A percentile compares a stretch with the other conserved stretches of the same genome.
phyloP scores from a whole-genome alignment of 2,329 filamentous ascomycete genomes.

The Ophiostoma himal-ulmi region DNA sequence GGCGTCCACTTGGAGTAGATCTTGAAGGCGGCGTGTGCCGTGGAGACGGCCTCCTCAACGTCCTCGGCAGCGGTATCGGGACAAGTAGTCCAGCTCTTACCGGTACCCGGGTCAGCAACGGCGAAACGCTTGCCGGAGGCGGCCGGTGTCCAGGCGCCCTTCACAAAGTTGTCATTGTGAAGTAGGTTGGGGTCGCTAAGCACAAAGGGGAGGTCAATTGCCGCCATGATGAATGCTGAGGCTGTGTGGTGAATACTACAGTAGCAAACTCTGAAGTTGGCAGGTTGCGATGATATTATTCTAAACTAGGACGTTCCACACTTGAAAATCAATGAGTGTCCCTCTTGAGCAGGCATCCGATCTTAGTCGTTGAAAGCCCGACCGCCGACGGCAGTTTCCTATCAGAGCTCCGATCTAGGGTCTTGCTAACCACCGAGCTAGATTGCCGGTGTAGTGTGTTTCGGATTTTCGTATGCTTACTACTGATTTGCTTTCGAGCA shows the following conservation, averaged over 20 bases:
- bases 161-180: conserved; percentile 45
- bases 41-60: conserved; percentile 36
- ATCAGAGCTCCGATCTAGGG: conserved; percentile 8
- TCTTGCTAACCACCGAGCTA: background rate
- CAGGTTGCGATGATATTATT: background rate
- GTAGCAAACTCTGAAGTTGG: background rate
- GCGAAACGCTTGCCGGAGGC: conserved; percentile 45
- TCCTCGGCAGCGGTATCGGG: conserved; percentile 42
- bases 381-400: background rate
- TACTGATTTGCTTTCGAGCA: background rate
- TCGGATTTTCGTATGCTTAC: background rate
- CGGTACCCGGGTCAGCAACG: conserved; percentile 49
- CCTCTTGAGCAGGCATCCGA: background rate
- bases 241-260: background rate
- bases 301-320: background rate
- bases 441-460: background rate
- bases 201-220: conserved; percentile 34
- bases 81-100: conserved; percentile 45
- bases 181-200: conserved; percentile 45
- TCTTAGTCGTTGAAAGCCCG: background rate
- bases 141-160: conserved; percentile 43
- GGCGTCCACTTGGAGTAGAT: conserved; percentile 37
- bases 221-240: background rate
- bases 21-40: conserved; percentile 36
- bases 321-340: background rate